These are phyloP conservation scores for Cardiosporidium cionae DNA, from an alignment of 169 alveolate species.

Conservation along the genomic window DNA sequence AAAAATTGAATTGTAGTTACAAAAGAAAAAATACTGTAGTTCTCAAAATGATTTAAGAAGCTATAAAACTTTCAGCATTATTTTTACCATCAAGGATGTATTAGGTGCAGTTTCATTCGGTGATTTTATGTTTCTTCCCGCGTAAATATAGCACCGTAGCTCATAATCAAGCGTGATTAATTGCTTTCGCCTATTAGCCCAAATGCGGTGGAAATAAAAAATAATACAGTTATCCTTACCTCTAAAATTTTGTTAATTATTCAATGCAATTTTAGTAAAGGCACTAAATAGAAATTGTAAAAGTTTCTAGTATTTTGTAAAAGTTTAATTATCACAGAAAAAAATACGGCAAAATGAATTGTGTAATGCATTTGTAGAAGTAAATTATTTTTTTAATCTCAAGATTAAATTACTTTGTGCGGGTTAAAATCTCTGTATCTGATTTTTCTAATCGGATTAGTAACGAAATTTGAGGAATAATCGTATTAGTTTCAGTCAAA, in stretches of 20 bases:
- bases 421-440: constrained; percentile 48
- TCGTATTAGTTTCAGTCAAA: constrained; percentile 30
- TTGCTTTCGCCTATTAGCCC: constrained; percentile 46
- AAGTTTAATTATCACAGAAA: too few relatives aligned
- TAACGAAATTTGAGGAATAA: constrained; percentile 33
- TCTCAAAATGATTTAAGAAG: too few relatives aligned
- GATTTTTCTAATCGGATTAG: constrained; percentile 52
- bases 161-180: constrained; percentile 62
- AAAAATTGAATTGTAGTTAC: background rate
- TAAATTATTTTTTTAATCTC: too few relatives aligned
- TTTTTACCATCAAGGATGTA: constrained; percentile 42
- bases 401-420: constrained; percentile 41
- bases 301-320: too few relatives aligned
- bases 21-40: background rate
- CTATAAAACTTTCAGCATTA: too few relatives aligned
- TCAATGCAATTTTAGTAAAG: background rate
- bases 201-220: constrained; percentile 6
- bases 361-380: too few relatives aligned
- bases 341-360: too few relatives aligned
- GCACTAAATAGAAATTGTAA: background rate
- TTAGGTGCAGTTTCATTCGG: constrained; percentile 55
- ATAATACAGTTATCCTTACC: background rate
- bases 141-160: constrained; percentile 70
- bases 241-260: background rate
- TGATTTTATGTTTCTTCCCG: constrained; percentile 56